Evolutionary conservation across 164 flowering plant species (phyloP).

Genomic region (Nymphaea thermarum): DNA sequence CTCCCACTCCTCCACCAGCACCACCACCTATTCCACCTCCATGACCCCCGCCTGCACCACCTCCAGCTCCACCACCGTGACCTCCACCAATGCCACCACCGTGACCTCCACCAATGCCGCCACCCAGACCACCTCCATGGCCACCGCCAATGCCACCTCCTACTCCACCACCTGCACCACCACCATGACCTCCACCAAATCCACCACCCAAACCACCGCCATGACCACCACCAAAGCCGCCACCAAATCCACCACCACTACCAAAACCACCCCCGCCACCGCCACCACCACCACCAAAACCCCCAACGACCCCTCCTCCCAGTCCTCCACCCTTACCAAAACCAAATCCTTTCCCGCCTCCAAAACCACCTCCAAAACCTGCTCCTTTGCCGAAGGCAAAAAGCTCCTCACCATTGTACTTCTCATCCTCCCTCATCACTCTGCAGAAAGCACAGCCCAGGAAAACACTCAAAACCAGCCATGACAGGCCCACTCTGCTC

Average conservation of each 20-base stretch:
- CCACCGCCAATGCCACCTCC: slow-evolving; percentile 18
- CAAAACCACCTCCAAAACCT: neutral
- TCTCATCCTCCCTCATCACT: neutral
- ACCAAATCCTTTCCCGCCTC: neutral
- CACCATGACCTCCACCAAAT: slow-evolving; percentile 4
- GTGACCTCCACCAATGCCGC: slow-evolving; percentile 5
- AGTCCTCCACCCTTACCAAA: slow-evolving; percentile 18
- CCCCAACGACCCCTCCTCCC: slow-evolving; percentile 17
- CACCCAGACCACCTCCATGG: slow-evolving; percentile 5
- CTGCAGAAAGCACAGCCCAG: neutral
- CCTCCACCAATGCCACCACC: slow-evolving; percentile 7
- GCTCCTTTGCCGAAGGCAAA: too few species aligned
- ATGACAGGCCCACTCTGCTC: neutral
- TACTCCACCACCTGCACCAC: slow-evolving; percentile 12
- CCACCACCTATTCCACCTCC: too few species aligned
- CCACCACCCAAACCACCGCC: slow-evolving; percentile 3
- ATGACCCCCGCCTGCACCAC: neutral
- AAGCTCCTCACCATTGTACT: too few species aligned
- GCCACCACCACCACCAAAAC: slow-evolving; percentile 20
- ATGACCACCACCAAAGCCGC: slow-evolving; percentile 13
- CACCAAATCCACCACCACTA: slow-evolving; percentile 14
- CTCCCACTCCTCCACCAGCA: neutral
- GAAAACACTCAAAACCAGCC: neutral
- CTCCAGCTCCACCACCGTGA: slow-evolving; percentile 2
- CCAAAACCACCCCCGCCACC: slow-evolving; percentile 17